Conservation (phyloP, 2,329 filamentous ascomycete species). For the Cytospora mali region DNA sequence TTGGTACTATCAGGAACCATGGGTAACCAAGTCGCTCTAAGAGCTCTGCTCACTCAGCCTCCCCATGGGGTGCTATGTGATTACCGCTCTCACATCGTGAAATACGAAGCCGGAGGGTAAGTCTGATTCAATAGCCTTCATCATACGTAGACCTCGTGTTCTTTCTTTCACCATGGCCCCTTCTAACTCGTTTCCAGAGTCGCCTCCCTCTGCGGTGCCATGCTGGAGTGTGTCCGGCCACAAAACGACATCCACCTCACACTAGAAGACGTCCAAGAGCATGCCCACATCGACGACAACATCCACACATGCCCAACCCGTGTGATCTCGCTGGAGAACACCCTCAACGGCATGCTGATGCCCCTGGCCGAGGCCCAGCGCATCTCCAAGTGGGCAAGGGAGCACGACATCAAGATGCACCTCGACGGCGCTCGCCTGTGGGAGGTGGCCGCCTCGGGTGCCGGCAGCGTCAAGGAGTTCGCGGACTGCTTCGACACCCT, state of each 20-base stretch:
- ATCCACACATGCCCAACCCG: conserved; percentile 79
- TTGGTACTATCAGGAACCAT: conserved; percentile 90
- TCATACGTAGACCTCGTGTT: neutral
- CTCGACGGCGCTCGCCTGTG: conserved; percentile 56
- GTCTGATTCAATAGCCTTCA: conserved; percentile 30
- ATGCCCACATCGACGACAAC: conserved; percentile 67
- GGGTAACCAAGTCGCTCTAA: conserved; percentile 86
- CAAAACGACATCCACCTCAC: conserved; percentile 74
- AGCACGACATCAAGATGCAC: conserved; percentile 49
- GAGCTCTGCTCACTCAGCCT: conserved; percentile 75
- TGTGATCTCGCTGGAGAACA: conserved; percentile 85
- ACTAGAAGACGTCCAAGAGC: conserved; percentile 71
- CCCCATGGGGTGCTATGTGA: conserved; percentile 83
- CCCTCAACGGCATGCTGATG: conserved; percentile 76
- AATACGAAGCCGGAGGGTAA: conserved; percentile 65
- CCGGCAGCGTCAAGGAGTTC: conserved; percentile 45
- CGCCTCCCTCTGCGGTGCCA: conserved; percentile 70
- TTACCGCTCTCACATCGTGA: conserved; percentile 74
- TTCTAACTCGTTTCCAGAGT: conserved; percentile 51
- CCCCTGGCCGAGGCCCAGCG: conserved; percentile 70
- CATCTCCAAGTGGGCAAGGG: conserved; percentile 71
- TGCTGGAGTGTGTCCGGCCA: conserved; percentile 67
- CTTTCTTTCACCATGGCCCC: neutral
- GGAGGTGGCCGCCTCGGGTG: conserved; percentile 51
- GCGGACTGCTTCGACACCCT: conserved; percentile 57